Percentiles rank a stretch among this genome's conserved stretches.
phyloP scores from a whole-genome alignment of 306 rosid genomes.

The Arachis stenosperma region DNA sequence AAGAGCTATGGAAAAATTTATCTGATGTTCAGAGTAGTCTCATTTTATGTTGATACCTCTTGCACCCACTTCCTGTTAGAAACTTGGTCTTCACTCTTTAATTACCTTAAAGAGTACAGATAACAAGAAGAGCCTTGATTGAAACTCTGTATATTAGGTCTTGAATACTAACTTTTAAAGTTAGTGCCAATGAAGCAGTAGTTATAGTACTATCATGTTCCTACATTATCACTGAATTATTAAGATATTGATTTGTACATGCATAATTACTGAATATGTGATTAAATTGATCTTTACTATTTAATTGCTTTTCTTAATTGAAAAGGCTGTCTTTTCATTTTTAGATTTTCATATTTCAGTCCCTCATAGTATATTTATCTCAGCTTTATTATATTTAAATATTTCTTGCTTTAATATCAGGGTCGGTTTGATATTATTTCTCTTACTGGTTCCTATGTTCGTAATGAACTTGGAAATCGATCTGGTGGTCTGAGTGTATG shows the following conservation, averaged over 20 bases:
- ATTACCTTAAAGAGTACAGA: slow-evolving; percentile 1
- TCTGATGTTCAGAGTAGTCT: slow-evolving; percentile 15
- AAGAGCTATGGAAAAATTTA: slow-evolving; percentile 20
- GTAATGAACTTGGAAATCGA: slow-evolving; percentile 72
- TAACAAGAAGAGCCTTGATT: slow-evolving; percentile 15
- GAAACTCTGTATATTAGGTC: slow-evolving; percentile 30
- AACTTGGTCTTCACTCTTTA: slow-evolving; percentile 14
- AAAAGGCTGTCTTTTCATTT: not conserved
- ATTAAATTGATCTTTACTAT: not conserved
- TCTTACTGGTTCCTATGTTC: slow-evolving; percentile 85
- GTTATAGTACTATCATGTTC: not conserved
- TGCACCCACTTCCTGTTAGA: slow-evolving; percentile 24
- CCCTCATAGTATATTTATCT: slow-evolving; percentile 22
- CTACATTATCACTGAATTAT: slow-evolving; percentile 26
- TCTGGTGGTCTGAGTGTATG: slow-evolving; percentile 90
- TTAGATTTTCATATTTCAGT: slow-evolving; percentile 17
- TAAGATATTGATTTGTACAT: slow-evolving; percentile 12
- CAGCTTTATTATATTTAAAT: slow-evolving; percentile 34
- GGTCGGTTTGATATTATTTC: slow-evolving; percentile 95
- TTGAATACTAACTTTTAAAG: slow-evolving; percentile 1
- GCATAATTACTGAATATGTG: slow-evolving; percentile 5
- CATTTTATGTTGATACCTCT: slow-evolving; percentile 7
- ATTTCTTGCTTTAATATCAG: slow-evolving; percentile 51
- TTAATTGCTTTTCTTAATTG: not conserved
- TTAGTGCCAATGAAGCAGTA: slow-evolving; percentile 8